Percentiles rank a stretch among this genome's conserved stretches.
phyloP scores from a whole-genome alignment of 1,139 yeast species.

The Candida sp. region DNA sequence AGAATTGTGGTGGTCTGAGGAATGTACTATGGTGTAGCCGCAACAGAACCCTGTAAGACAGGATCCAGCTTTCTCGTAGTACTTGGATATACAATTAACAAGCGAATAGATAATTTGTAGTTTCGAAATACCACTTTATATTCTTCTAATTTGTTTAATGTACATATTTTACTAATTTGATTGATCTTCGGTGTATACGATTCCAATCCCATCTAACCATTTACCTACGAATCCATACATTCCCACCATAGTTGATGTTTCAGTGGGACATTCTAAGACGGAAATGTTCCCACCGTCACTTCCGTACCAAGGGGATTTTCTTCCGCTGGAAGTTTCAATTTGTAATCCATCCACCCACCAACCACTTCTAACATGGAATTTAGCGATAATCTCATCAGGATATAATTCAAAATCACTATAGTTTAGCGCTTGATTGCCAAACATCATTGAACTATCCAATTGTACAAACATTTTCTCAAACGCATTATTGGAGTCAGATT shows the following conservation, averaged over 20 bases:
- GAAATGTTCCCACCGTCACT: constrained; percentile 69
- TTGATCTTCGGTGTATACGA: constrained; percentile 35
- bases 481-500: neutral
- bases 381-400: constrained; percentile 56
- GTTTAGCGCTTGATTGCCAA: constrained; percentile 63
- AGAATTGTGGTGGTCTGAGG: no score
- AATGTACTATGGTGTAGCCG: no score
- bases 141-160: no score
- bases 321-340: constrained; percentile 53
- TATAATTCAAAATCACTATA: constrained; percentile 56
- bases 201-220: constrained; percentile 77
- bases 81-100: no score
- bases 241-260: constrained; percentile 58
- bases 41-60: no score
- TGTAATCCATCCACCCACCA: constrained; percentile 90
- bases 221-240: constrained; percentile 60
- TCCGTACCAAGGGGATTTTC: constrained; percentile 54
- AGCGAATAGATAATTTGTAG: no score
- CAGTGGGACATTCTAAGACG: constrained; percentile 53
- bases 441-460: constrained; percentile 20
- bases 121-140: no score
- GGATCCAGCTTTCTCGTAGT: no score
- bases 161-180: neutral
- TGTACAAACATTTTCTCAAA: constrained; percentile 3
- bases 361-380: constrained; percentile 69